A percentile compares a stretch with the other conserved stretches of the same genome.
Evolutionary conservation across 257 asterid species (phyloP).

Genomic region (Eucommia ulmoides): DNA sequence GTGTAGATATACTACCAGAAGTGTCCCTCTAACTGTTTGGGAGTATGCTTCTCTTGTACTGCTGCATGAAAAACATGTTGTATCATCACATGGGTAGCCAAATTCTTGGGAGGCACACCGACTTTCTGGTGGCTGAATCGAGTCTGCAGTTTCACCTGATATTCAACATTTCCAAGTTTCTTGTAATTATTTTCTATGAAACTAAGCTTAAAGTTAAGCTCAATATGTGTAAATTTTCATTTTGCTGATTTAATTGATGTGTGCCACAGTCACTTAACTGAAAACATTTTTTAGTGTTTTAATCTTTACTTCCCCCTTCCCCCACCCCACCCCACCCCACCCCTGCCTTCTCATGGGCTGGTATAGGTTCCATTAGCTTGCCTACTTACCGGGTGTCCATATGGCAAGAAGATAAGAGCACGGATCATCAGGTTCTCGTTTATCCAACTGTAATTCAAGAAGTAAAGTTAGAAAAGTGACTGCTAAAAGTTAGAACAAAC

Average conservation of each 20-base stretch:
- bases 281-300: not conserved
- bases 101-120: slow-evolving; percentile 56
- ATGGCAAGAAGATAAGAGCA: slow-evolving; percentile 86
- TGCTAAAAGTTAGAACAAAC: slow-evolving; percentile 3
- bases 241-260: not conserved
- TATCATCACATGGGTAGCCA: slow-evolving; percentile 52
- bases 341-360: too few species aligned
- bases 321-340: too few species aligned
- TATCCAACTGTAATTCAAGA: slow-evolving; percentile 55
- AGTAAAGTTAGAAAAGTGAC: slow-evolving; percentile 4
- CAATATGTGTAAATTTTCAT: slow-evolving; percentile 5
- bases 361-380: not conserved
- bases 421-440: slow-evolving; percentile 92
- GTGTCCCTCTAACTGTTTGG: slow-evolving; percentile 87
- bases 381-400: slow-evolving; percentile 87
- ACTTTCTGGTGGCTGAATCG: slow-evolving; percentile 77
- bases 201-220: not conserved
- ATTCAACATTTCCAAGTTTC: slow-evolving; percentile 9
- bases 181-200: slow-evolving; percentile 9
- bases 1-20: slow-evolving; percentile 45
- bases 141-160: slow-evolving; percentile 80
- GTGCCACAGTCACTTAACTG: not conserved
- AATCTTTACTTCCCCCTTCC: too few species aligned
- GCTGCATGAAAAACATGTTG: slow-evolving; percentile 82
- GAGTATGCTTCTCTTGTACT: slow-evolving; percentile 75